These are phyloP conservation scores for Clitocybe nebularis DNA, from an alignment of 1,284 basidiomycete genomes.

Conservation along the genomic window DNA sequence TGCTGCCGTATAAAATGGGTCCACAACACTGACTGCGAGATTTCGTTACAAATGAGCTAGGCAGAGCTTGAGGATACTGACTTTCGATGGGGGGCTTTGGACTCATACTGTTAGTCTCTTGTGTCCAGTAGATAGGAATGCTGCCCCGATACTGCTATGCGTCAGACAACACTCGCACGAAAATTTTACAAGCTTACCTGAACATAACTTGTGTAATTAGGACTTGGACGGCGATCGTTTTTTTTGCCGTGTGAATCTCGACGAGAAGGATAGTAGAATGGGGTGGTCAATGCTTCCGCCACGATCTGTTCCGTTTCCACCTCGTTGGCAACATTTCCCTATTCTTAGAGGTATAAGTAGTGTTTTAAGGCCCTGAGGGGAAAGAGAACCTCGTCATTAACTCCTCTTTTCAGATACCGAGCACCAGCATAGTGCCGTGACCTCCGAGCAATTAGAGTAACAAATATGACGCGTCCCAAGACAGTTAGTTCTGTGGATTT, in stretches of 20 bases:
- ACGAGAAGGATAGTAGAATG: slow-evolving; percentile 72
- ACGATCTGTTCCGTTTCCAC: slow-evolving; percentile 99
- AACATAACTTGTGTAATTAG: slow-evolving; percentile 93
- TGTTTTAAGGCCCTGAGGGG: neutral
- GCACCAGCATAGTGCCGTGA: slow-evolving; percentile 97
- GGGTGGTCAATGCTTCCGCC: slow-evolving; percentile 88
- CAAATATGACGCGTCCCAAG: slow-evolving; percentile 86
- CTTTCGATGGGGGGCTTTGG: slow-evolving; percentile 95
- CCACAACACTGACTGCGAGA: slow-evolving; percentile 80
- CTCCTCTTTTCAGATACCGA: slow-evolving; percentile 91
- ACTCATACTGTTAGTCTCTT: slow-evolving; percentile 87
- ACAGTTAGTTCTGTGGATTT: slow-evolving; percentile 80
- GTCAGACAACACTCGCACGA: neutral
- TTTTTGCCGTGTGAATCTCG: slow-evolving; percentile 26
- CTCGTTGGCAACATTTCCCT: slow-evolving; percentile 99
- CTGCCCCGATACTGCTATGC: slow-evolving; percentile 82
- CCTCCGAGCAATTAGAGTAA: slow-evolving; percentile 91
- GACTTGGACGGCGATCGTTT: slow-evolving; percentile 55
- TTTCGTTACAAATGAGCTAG: neutral
- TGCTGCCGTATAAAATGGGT: slow-evolving; percentile 94
- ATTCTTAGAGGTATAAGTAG: slow-evolving; percentile 4
- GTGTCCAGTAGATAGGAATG: slow-evolving; percentile 95
- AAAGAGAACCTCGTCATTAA: slow-evolving; percentile 75
- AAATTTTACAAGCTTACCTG: slow-evolving; percentile 46
- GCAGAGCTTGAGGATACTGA: slow-evolving; percentile 34